phyloP scores from a whole-genome alignment of 2,329 filamentous ascomycete species.

The Emergomyces pasteurianus region DNA sequence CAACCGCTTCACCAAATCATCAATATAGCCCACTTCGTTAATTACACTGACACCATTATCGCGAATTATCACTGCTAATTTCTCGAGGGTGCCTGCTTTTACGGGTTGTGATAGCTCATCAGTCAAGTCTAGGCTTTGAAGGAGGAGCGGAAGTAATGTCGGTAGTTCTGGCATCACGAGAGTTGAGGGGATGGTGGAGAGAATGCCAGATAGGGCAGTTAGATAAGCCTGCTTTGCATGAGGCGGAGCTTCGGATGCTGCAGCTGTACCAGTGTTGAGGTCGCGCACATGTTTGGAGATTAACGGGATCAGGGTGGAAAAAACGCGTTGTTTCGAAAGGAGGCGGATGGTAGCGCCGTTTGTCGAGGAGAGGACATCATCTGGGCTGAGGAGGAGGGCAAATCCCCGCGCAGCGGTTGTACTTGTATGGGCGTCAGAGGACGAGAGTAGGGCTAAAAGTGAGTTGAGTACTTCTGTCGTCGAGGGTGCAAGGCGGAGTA shows the following conservation, averaged over 20 bases:
- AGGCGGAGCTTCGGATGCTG: conserved; percentile 14
- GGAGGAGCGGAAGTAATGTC: conserved; percentile 46
- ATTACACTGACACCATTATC: conserved; percentile 43
- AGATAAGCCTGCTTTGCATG: conserved; percentile 48
- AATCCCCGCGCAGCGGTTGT: conserved; percentile 45
- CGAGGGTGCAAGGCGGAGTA: conserved; percentile 41
- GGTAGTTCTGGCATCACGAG: conserved; percentile 49
- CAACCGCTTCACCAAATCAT: conserved; percentile 45
- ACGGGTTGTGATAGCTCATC: conserved; percentile 37
- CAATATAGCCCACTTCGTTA: conserved; percentile 42
- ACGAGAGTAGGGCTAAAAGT: conserved; percentile 35
- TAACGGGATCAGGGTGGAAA: conserved; percentile 46
- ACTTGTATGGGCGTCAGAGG: conserved; percentile 37
- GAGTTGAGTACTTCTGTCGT: conserved; percentile 41
- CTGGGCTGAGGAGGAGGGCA: conserved; percentile 45
- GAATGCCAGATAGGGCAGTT: conserved; percentile 49
- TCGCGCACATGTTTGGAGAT: conserved; percentile 43
- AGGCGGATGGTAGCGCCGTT: conserved; percentile 52
- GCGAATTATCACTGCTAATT: conserved; percentile 45
- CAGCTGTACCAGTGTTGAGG: conserved; percentile 19
- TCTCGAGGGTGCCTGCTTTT: conserved; percentile 49
- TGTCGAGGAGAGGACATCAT: conserved; percentile 47
- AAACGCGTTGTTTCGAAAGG: conserved; percentile 52
- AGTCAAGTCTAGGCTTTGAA: conserved; percentile 50
- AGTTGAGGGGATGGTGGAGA: conserved; percentile 47